phyloP scores from a whole-genome alignment of 306 rosid species.

The Trifolium pratense region DNA sequence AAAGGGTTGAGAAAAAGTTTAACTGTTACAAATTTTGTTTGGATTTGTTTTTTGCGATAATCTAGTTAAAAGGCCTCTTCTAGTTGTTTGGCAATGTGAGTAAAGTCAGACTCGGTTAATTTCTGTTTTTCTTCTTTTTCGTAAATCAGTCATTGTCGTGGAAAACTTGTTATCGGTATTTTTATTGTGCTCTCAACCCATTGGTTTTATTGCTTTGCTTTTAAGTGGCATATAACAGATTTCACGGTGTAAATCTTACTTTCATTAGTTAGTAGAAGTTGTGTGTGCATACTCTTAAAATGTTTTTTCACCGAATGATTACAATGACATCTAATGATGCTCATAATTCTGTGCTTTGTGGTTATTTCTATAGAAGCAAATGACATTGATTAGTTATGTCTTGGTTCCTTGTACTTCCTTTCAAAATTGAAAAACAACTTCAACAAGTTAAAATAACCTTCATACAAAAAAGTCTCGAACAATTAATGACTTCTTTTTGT shows the following conservation, averaged over 20 bases:
- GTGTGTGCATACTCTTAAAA: slow-evolving; percentile 26
- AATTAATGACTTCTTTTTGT: not conserved
- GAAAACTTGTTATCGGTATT: slow-evolving; percentile 27
- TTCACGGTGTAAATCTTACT: not conserved
- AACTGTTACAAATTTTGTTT: slow-evolving; percentile 8
- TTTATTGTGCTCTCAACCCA: slow-evolving; percentile 17
- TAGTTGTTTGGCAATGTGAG: slow-evolving; percentile 37
- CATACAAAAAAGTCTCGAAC: not conserved
- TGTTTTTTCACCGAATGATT: slow-evolving; percentile 5
- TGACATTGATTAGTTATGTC: slow-evolving; percentile 10
- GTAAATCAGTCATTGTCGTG: slow-evolving; percentile 7
- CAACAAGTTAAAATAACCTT: not conserved
- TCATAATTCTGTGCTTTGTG: slow-evolving; percentile 7
- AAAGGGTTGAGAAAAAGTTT: not conserved
- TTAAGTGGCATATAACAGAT: slow-evolving; percentile 7
- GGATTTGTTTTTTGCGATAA: slow-evolving; percentile 8
- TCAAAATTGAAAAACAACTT: slow-evolving; percentile 16
- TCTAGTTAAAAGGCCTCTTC: slow-evolving; percentile 18
- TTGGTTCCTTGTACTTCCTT: not conserved
- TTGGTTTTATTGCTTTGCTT: slow-evolving; percentile 4
- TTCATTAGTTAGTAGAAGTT: slow-evolving; percentile 6
- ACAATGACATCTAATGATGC: slow-evolving; percentile 29
- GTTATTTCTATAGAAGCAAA: not conserved
- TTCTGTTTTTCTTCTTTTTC: not conserved
- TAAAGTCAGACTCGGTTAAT: slow-evolving; percentile 16